These are phyloP conservation scores for Sphaerulina musiva DNA, from an alignment of 2,329 filamentous ascomycete species.

Conservation along the genomic window DNA sequence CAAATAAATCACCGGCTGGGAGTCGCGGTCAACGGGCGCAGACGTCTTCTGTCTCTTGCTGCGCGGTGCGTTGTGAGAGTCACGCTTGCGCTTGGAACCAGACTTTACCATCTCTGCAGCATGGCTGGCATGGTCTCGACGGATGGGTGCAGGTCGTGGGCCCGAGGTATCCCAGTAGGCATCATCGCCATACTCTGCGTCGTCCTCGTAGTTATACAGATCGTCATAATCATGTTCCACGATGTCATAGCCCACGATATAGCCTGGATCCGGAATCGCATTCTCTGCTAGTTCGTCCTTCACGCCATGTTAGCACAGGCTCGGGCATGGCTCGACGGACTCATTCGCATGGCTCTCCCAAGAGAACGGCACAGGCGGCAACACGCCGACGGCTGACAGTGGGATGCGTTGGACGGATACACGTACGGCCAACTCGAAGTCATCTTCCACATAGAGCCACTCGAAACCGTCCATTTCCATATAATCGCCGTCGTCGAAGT, in stretches of 20 bases:
- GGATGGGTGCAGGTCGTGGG: neutral
- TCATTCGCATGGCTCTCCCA: neutral
- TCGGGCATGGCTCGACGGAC: neutral
- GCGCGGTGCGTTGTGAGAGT: slow-evolving; percentile 2
- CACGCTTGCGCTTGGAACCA: slow-evolving; percentile 31
- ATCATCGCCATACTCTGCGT: slow-evolving; percentile 45
- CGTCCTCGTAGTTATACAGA: slow-evolving; percentile 44
- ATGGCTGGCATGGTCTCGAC: slow-evolving; percentile 10
- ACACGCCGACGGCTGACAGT: slow-evolving; percentile 13
- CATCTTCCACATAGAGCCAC: slow-evolving; percentile 45
- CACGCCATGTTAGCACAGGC: neutral
- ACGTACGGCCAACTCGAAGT: slow-evolving; percentile 35
- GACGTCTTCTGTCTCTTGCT: slow-evolving; percentile 25
- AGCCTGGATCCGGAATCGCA: slow-evolving; percentile 40
- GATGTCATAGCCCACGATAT: slow-evolving; percentile 29
- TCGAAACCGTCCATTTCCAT: slow-evolving; percentile 35
- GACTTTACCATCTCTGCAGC: slow-evolving; percentile 14
- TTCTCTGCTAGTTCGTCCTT: slow-evolving; percentile 47
- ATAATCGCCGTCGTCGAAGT: slow-evolving; percentile 35
- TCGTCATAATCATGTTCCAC: slow-evolving; percentile 42
- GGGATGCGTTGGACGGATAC: neutral
- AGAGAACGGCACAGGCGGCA: slow-evolving; percentile 3
- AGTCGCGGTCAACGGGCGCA: slow-evolving; percentile 17
- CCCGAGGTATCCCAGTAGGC: slow-evolving; percentile 35
- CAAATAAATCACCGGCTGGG: slow-evolving; percentile 24